A percentile compares a stretch with the other conserved stretches of the same genome.
phyloP scores from a whole-genome alignment of 257 asterid genomes.

The Primulina tabacum region DNA sequence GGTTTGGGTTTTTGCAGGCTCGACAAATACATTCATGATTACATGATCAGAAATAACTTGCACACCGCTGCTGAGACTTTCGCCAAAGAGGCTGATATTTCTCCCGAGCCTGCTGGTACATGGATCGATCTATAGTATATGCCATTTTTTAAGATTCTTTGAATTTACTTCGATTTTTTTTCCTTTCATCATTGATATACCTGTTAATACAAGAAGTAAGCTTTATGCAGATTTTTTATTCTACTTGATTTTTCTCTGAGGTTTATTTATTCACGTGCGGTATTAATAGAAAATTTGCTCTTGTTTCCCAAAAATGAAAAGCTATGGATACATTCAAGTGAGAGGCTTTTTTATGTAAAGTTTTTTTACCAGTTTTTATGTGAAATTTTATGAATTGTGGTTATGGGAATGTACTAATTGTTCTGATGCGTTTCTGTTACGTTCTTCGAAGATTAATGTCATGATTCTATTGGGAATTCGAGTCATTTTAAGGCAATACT shows the following conservation, averaged over 20 bases:
- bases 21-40: slow-evolving; percentile 39
- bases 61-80: slow-evolving; percentile 31
- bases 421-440: background rate
- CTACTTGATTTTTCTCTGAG: background rate
- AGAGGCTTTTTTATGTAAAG: background rate
- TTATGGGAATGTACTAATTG: background rate
- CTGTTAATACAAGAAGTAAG: background rate
- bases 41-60: slow-evolving; percentile 35
- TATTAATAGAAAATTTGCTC: background rate
- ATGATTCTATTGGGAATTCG: background rate
- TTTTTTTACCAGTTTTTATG: background rate
- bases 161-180: background rate
- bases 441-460: background rate
- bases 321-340: background rate
- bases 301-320: background rate
- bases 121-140: background rate
- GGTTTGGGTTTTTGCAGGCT: slow-evolving; percentile 27
- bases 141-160: too few relatives aligned
- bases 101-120: slow-evolving; percentile 30
- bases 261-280: background rate
- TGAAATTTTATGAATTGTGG: background rate
- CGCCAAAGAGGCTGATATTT: slow-evolving; percentile 31
- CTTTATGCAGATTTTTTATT: background rate
- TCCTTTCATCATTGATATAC: background rate
- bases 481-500: slow-evolving; percentile 4